Base-by-base conservation (phyloP, 2,329 filamentous ascomycete genomes). In the Cyanodermella asteris region DNA sequence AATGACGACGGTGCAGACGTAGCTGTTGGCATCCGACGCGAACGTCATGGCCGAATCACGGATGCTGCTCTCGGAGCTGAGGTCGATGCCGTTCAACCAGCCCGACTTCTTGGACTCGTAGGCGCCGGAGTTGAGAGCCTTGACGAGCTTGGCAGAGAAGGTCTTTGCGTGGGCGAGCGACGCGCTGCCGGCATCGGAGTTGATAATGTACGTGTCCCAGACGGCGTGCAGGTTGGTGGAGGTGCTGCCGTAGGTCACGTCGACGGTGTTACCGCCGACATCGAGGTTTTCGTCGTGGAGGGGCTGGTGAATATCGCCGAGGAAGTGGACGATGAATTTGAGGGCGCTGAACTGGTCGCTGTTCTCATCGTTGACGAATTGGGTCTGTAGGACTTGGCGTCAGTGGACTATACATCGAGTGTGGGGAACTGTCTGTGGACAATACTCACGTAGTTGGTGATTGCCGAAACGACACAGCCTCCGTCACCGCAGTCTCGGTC, bases 251-350 rank as follows among this genome's bases (percentile, higher is more conserved):
- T 69, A 80, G 10, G 48, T 51, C 2, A 80, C 72, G 9, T 54
- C 44, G 36, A 80, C 72, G 7, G 60, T 59, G 36, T 80, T 81
- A 1, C 73, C 73, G 27, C 74, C 74, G 13, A 57, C 49, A 3
- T 57, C 54, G 5, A 71, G 59, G 28, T 70, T 56, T 45, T 65
- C 59, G 8, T 56, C 55, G 35, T 65, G 62, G 24, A 90, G 51
- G 0, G 73, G 75, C 40, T 81, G 80, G 31, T 65, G 66, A 14
- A 77, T 64, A 42, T 91, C 80, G 28, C 77, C 64, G 7, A 87
- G 49, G 37, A 63, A 60, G 28, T 49, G 28, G 20, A 34, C 29
- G 3, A 34, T 16, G 25, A 35, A 36, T 16, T 31, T 24, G 6
- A 36, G 20, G 6, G 33, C 33, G 18, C 34, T n/a, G 16, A 27